These are phyloP conservation scores for Zalaria sp. DNA, from an alignment of 2,329 filamentous ascomycete genomes.

Conservation along the genomic window DNA sequence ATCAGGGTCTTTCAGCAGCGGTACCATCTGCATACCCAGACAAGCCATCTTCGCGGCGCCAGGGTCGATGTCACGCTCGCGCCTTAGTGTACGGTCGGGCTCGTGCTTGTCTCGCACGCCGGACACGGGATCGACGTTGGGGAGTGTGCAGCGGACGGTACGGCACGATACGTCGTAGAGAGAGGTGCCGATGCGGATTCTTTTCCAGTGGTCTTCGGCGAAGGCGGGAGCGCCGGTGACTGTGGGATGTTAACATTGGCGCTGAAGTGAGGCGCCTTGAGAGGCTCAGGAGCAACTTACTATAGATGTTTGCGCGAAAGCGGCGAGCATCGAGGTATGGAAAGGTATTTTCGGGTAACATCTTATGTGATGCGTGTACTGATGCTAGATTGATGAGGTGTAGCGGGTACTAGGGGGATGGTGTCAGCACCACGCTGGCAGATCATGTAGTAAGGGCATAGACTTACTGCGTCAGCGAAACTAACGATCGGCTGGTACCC, in stretches of 20 bases:
- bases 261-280: conserved; percentile 1
- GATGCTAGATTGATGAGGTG: conserved; percentile 54
- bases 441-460: not conserved
- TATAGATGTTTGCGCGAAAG: conserved; percentile 60
- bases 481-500: conserved; percentile 52
- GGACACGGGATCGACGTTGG: conserved; percentile 51
- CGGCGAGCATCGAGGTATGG: conserved; percentile 43
- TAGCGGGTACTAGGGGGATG: conserved; percentile 40
- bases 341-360: conserved; percentile 29
- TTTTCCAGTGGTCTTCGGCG: conserved; percentile 57
- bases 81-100: conserved; percentile 15
- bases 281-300: conserved; percentile 22
- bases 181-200: conserved; percentile 36
- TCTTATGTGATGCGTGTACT: conserved; percentile 31
- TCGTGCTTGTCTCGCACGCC: conserved; percentile 28
- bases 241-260: conserved; percentile 11
- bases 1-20: conserved; percentile 13
- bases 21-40: conserved; percentile 19
- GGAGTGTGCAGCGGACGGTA: conserved; percentile 56
- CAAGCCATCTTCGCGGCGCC: conserved; percentile 17
- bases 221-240: conserved; percentile 51
- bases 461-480: conserved; percentile 54
- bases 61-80: conserved; percentile 15
- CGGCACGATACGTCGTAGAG: conserved; percentile 44
- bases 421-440: conserved; percentile 18